Percentiles rank a stretch among this genome's conserved stretches.
phyloP scores from a whole-genome alignment of 192 early-diverging fungal species.

The Spizellomyces sp. region DNA sequence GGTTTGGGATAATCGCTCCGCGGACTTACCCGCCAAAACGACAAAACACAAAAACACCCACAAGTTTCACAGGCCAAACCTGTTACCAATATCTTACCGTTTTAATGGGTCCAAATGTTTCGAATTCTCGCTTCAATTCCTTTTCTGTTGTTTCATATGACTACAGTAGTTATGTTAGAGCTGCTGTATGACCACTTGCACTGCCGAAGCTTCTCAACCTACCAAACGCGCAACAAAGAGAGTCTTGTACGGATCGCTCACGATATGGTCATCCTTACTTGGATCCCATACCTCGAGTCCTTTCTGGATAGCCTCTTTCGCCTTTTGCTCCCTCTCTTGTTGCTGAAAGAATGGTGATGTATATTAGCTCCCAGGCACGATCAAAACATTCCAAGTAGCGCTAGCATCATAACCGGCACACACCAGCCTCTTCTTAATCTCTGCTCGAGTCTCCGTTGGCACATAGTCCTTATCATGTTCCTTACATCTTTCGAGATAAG shows the following conservation, averaged over 20 bases:
- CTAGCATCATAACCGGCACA: neutral
- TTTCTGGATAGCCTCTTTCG: slow-evolving; percentile 59
- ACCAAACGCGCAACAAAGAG: slow-evolving; percentile 85
- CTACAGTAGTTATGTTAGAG: slow-evolving; percentile 32
- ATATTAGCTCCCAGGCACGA: neutral
- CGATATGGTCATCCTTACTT: slow-evolving; percentile 67
- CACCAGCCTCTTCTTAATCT: slow-evolving; percentile 71
- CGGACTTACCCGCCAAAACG: slow-evolving; percentile 13
- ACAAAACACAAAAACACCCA: slow-evolving; percentile 14
- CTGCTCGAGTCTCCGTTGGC: slow-evolving; percentile 68
- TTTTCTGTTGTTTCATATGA: slow-evolving; percentile 76
- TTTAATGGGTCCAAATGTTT: slow-evolving; percentile 78
- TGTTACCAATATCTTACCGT: slow-evolving; percentile 51
- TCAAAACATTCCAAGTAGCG: neutral
- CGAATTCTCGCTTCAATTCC: slow-evolving; percentile 75
- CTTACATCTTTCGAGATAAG: slow-evolving; percentile 52
- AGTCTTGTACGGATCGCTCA: slow-evolving; percentile 90
- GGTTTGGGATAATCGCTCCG: neutral
- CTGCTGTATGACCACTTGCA: neutral
- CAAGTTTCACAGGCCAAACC: neutral
- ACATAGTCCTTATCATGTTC: slow-evolving; percentile 75
- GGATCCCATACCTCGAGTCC: slow-evolving; percentile 71
- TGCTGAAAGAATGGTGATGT: slow-evolving; percentile 39
- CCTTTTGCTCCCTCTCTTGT: slow-evolving; percentile 56
- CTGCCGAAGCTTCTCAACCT: neutral